Evolutionary conservation across 768 basidiomycete genomes (phyloP), one percentile per base, ranked within the genome.

Genomic region (Russula abietina): DNA sequence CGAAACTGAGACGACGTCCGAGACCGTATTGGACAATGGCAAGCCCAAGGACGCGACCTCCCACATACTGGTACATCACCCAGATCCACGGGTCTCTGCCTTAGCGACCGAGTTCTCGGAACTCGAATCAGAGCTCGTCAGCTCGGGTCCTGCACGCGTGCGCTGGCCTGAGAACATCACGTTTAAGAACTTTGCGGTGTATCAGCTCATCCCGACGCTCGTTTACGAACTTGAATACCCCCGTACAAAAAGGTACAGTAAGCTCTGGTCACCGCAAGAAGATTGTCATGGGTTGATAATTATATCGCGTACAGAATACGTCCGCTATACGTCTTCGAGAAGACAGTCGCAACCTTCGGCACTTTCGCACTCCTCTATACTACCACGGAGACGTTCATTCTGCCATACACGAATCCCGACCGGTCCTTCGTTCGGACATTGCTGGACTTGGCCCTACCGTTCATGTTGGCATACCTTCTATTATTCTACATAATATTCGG

Each of bases 191-290:
- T 98, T 94, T 71, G 82, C 82, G 32, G 81, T 88, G 43, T 99
- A 95, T 74, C 84, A 91, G 75, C 75, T 95, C 43, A 86, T 91
- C 51, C 97, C 97, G 16, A 93, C 93, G 0, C 80, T 99, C 48
- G 94, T 98, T 8, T 99, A 99, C 70, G 94, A 98, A 73, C 78
- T 98, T 38, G 95, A 98, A 74, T 99, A 95, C 73, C 96, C 96
- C 11, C 78, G 96, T 55, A 98, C 96, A 11, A 85, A 90, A 36
- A 77, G 80, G 91, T 91, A 70, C 36, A 36, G 36, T 36, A 19
- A 55, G 83, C 75, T 11, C 10, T n/a, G 17, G 54, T 22, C 14
- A 8, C 19, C 43, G 58, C 6, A 56, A 30, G 36, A 24, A 17
- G 4, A 17, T 55, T 12, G 14, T 33, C 45, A 11, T 12, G 22